Evolutionary conservation across 768 basidiomycete species (phyloP), one percentile per base, ranked within the genome.

Genomic region (Suillus occidentalis): DNA sequence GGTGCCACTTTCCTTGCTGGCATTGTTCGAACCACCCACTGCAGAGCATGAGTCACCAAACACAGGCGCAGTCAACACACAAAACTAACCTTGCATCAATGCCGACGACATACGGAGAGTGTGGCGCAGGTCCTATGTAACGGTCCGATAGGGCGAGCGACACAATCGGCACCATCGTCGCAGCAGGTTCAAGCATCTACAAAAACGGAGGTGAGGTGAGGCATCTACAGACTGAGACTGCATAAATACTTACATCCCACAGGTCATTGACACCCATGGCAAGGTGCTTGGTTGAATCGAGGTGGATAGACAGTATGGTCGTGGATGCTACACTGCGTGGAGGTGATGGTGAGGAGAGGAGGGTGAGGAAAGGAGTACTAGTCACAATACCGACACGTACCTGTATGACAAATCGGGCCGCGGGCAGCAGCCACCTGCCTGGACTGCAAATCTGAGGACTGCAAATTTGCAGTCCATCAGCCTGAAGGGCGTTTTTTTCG

Each of bases 1-100:
- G 5, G 5, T 62, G 61, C 47, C 61, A 62, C 12, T 4, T 62
- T 18, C 52, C 47, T 36, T 62, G 47, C 20, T 62, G 61, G 14
- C 61, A 62, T 22, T 49, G 61, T 50, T 50, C 25, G 4, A 50
- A 50, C 49, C 47, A 49, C 25, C 47, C 22, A 6, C 47, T 49
- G 47, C 47, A 49, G 12, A 47, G 10, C 12, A 10, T 25, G 10
- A 49, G 22, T 36, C 34, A 36, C 34, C 7, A 1, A 36, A 36
- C 34, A 36, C 7, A 8, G 34, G 34, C 34, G 1, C 34, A 36
- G 34, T 36, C 34, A 12, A 49, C 8, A 13, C 8, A 4, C 47
- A 47, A 47, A 47, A 49, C 47, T 22, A 6, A 49, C 47, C 47
- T 49, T 49, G 47, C n/a, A 6, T 49, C 6, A 6, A 49, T 25